Percentiles rank a stretch among this genome's conserved stretches.
These are phyloP conservation scores for Boletus semigastroideus DNA, from an alignment of 1,284 basidiomycete species.

Conservation along the genomic window DNA sequence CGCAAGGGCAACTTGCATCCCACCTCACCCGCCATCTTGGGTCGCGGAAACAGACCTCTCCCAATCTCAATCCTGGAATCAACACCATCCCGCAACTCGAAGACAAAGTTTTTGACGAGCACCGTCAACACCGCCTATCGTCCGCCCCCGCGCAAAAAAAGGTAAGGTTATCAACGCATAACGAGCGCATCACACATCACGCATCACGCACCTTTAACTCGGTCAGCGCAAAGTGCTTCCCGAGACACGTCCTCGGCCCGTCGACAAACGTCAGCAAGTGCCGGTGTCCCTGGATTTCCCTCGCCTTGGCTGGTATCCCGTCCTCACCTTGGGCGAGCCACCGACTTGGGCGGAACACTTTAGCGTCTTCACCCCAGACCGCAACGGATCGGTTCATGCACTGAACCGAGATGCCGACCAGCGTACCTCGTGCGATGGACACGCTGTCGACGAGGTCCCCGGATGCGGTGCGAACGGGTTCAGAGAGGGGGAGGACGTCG, in stretches of 20 bases:
- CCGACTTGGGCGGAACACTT: slow-evolving; percentile 38
- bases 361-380: slow-evolving; percentile 45
- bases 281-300: slow-evolving; percentile 41
- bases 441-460: slow-evolving; percentile 41
- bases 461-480: slow-evolving; percentile 23
- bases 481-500: slow-evolving; percentile 48
- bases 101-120: slow-evolving; percentile 23
- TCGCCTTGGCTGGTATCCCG: slow-evolving; percentile 26
- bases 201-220: slow-evolving; percentile 45
- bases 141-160: too few species aligned
- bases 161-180: background rate
- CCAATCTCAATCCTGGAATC: slow-evolving; percentile 20
- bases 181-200: too few species aligned
- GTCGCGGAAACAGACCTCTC: slow-evolving; percentile 18
- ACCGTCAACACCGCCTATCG: slow-evolving; percentile 19
- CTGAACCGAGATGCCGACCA: slow-evolving; percentile 40
- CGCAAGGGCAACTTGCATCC: slow-evolving; percentile 21
- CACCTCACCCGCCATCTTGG: slow-evolving; percentile 22
- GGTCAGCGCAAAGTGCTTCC: slow-evolving; percentile 40
- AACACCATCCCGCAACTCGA: slow-evolving; percentile 20
- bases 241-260: slow-evolving; percentile 42
- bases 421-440: slow-evolving; percentile 43
- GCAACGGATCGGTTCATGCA: slow-evolving; percentile 46
- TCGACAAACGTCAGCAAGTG: slow-evolving; percentile 43
- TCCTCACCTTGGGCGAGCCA: slow-evolving; percentile 31